Evolutionary conservation across 805 yeast genomes (phyloP).

Genomic region (Candida sonorensis): DNA sequence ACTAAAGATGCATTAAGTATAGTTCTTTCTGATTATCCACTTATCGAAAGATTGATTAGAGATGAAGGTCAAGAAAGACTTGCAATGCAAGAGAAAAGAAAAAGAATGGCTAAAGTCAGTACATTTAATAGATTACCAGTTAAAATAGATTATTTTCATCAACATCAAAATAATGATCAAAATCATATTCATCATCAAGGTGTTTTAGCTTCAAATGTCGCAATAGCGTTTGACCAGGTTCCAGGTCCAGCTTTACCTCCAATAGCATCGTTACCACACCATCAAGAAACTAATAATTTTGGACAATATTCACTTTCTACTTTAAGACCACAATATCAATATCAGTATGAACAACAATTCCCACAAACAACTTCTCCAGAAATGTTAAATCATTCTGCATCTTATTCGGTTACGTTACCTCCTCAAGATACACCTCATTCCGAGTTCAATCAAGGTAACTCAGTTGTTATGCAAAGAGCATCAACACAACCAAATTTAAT

Average conservation of each 20-base stretch:
- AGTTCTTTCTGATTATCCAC: conserved; percentile 57
- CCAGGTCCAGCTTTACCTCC: conserved; percentile 39
- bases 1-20: conserved; percentile 55
- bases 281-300: conserved; percentile 1
- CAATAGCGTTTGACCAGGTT: conserved; percentile 26
- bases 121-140: conserved; percentile 9
- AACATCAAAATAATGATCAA: too few species aligned
- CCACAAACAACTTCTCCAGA: too few species aligned
- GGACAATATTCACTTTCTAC: too few species aligned
- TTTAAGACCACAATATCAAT: too few species aligned
- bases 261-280: conserved; percentile 3
- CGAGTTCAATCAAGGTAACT: too few species aligned
- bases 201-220: conserved; percentile 22
- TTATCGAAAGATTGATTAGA: conserved; percentile 58
- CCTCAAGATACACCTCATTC: too few species aligned
- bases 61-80: conserved; percentile 77
- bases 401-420: too few species aligned
- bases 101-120: conserved; percentile 33
- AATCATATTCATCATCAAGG: too few species aligned
- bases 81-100: conserved; percentile 61
- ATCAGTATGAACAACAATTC: too few species aligned
- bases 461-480: too few species aligned
- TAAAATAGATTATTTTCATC: conserved; percentile 4
- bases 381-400: too few species aligned
- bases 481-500: neutral